Evolutionary conservation across 169 alveolate genomes (phyloP), one percentile per base, ranked within the genome.

Genomic region (Plasmodium inui): DNA sequence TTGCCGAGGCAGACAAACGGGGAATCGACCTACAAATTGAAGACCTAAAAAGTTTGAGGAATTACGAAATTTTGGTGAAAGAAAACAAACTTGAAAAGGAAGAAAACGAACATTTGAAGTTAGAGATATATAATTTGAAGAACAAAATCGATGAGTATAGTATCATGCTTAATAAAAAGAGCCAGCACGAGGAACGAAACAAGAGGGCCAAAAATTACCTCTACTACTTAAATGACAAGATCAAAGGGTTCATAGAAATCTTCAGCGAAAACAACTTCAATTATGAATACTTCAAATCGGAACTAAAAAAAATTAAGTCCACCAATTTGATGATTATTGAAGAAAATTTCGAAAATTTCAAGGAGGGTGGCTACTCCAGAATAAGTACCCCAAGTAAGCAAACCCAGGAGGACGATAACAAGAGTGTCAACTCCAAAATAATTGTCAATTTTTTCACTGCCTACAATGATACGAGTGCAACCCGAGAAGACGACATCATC

Each of bases 191-290:
- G 46, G 83, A 88, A 41, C 39, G 82, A 61, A 78, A 88, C 2
- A 88, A 79, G 67, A 88, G 71, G 26, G 71, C 89, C 19, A 88
- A 46, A 44, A 88, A 88, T 88, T 88, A 88, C 19, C 82, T 88
- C 46, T 88, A 78, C 73, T 88, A 88, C 46, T 79, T 88, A 26
- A 88, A 88, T 79, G 94, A 88, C n/a, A 88, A 79, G 41, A 88
- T 88, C 71, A 88, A 88, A 73, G 78, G 90, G n/a, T 80, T 88
- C 55, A 88, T 88, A 32, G 89, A 88, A 78, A 55, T 88, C 19
- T 88, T 88, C 72, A 57, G 83, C 44, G 89, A 79, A 88, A 79
- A 78, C 32, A 88, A 76, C 53, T 79, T 88, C 30, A 88, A 88
- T 57, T 88, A 88, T 88, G 89, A 78, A 39, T 80, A 37, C 34